Evolutionary conservation across 306 rosid species (phyloP).

Genomic region (Cercis canadensis): DNA sequence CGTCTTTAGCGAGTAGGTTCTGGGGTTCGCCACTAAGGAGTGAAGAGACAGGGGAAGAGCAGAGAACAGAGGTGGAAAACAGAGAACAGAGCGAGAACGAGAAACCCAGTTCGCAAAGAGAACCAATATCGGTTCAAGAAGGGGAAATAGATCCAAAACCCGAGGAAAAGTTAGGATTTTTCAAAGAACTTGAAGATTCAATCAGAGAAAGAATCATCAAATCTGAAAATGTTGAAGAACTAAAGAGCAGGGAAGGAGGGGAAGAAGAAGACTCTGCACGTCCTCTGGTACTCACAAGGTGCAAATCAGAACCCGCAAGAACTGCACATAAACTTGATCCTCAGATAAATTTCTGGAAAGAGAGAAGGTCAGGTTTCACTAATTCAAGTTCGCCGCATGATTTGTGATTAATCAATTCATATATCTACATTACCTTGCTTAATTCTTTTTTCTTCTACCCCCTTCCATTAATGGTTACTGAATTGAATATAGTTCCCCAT

Average conservation of each 20-base stretch:
- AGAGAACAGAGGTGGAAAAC: constrained; percentile 28
- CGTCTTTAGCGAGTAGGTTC: constrained; percentile 63
- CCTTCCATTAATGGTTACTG: not conserved
- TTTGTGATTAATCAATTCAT: constrained; percentile 51
- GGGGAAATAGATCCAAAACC: constrained; percentile 29
- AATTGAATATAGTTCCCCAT: constrained; percentile 15
- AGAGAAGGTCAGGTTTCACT: constrained; percentile 53
- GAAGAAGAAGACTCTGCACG: constrained; percentile 33
- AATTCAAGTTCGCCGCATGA: constrained; percentile 50
- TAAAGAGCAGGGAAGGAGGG: constrained; percentile 33
- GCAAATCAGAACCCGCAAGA: constrained; percentile 88
- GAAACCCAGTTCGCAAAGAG: constrained; percentile 39
- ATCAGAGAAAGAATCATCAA: constrained; percentile 41
- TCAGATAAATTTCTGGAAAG: constrained; percentile 54
- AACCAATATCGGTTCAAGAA: constrained; percentile 49
- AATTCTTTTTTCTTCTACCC: not conserved
- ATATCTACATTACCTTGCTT: constrained; percentile 5
- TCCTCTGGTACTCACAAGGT: constrained; percentile 68
- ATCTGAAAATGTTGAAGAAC: constrained; percentile 39
- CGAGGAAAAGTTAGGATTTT: constrained; percentile 44
- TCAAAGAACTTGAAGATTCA: constrained; percentile 48
- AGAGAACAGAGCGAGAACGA: constrained; percentile 29
- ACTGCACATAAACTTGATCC: constrained; percentile 57
- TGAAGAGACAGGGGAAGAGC: constrained; percentile 44
- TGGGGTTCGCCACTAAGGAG: constrained; percentile 58